phyloP scores from a whole-genome alignment of 768 basidiomycete genomes.

The Mycena crocata region DNA sequence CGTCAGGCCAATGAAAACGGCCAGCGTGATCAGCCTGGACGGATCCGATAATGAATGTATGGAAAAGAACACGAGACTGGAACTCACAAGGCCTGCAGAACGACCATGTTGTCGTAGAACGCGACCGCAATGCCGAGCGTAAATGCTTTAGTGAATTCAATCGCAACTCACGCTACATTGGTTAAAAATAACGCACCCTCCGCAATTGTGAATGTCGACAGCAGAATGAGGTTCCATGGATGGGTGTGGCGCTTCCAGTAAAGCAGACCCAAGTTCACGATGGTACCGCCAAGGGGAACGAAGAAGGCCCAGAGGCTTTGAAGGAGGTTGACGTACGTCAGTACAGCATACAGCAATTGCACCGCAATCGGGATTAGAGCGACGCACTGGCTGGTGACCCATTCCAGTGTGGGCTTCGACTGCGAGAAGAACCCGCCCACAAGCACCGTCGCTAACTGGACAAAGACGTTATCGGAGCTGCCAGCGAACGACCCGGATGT shows the following conservation, averaged over 20 bases:
- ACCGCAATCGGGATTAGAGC: background rate
- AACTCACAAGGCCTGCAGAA: slow-evolving; percentile 89
- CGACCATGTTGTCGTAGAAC: slow-evolving; percentile 75
- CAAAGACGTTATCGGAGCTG: slow-evolving; percentile 2
- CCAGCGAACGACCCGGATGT: background rate
- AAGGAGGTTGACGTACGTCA: background rate
- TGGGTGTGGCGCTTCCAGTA: slow-evolving; percentile 95
- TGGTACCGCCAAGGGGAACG: slow-evolving; percentile 78
- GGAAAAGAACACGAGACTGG: no score
- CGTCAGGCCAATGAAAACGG: background rate
- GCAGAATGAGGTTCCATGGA: slow-evolving; percentile 88
- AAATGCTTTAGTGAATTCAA: slow-evolving; percentile 57
- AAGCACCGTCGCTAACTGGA: slow-evolving; percentile 74
- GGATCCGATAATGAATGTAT: no score
- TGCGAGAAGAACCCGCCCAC: slow-evolving; percentile 79
- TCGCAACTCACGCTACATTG: background rate
- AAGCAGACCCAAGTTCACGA: slow-evolving; percentile 81
- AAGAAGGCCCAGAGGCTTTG: slow-evolving; percentile 83
- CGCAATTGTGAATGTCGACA: slow-evolving; percentile 88
- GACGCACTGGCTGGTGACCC: slow-evolving; percentile 78
- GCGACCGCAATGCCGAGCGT: slow-evolving; percentile 86
- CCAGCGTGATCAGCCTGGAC: no score
- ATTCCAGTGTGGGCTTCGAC: slow-evolving; percentile 68
- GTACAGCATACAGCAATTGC: no score
- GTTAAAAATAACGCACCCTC: slow-evolving; percentile 53